A percentile compares a stretch with the other conserved stretches of the same genome.
phyloP scores from a whole-genome alignment of 257 asterid species.

The Solanum microdontum region DNA sequence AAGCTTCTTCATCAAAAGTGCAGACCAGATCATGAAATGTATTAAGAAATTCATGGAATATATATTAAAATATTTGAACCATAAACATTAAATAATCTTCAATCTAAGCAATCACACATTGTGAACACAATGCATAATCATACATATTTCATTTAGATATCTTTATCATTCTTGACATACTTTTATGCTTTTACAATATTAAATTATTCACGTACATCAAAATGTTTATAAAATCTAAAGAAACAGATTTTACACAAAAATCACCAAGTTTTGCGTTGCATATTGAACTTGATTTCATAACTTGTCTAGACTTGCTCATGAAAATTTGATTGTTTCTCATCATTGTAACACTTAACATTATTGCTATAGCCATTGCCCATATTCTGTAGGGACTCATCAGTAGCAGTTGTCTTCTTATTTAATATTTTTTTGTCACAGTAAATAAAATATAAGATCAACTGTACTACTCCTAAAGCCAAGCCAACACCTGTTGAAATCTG shows the following conservation, averaged over 20 bases:
- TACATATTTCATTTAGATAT: not conserved
- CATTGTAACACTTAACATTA: conserved; percentile 10
- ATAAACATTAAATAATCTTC: too few species aligned
- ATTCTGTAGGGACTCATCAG: not conserved
- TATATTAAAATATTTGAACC: too few species aligned
- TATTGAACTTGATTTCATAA: not conserved
- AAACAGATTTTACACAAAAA: not conserved
- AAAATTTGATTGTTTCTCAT: conserved; percentile 7
- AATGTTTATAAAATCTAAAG: not conserved
- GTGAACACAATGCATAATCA: conserved; percentile 7
- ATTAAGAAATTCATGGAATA: too few species aligned
- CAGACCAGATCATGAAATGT: too few species aligned
- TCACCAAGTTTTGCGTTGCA: not conserved
- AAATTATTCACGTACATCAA: not conserved
- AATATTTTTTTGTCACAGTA: conserved; percentile 44
- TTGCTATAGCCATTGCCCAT: conserved; percentile 5
- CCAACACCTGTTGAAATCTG: conserved; percentile 83
- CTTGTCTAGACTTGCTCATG: conserved; percentile 3
- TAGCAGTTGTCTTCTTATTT: not conserved
- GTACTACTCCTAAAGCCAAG: conserved; percentile 57
- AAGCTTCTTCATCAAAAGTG: too few species aligned
- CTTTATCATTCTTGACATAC: not conserved
- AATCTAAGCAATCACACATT: not conserved
- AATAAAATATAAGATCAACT: conserved; percentile 53
- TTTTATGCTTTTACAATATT: not conserved